Evolutionary conservation across 2,329 filamentous ascomycete species (phyloP).

Genomic region (Epichloe sp.): DNA sequence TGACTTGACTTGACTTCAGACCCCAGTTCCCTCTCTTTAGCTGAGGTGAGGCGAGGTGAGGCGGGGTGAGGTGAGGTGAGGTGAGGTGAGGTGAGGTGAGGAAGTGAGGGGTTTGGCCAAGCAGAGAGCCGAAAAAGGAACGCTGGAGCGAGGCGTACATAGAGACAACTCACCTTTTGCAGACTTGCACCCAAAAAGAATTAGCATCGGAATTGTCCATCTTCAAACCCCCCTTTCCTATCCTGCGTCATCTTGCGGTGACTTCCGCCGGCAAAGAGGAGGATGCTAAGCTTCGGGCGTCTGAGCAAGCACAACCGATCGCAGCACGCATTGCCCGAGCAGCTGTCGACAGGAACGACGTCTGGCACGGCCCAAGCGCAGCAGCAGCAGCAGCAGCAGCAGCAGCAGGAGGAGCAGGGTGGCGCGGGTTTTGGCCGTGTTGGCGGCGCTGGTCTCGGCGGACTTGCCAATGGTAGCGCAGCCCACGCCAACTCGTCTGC

Average conservation of each 20-base stretch:
- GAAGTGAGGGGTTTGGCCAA: conserved; percentile 1
- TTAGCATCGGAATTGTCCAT: conserved; percentile 4
- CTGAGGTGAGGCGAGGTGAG: no score
- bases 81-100: no score
- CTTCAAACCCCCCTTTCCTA: background rate
- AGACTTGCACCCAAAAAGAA: conserved; percentile 4
- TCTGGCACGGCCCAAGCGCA: conserved; percentile 11
- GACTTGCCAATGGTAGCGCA: background rate
- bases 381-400: background rate
- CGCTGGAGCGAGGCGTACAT: background rate
- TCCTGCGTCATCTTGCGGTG: background rate
- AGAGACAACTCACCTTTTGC: conserved; percentile 6
- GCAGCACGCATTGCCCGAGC: conserved; percentile 40
- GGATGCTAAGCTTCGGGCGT: conserved; percentile 41
- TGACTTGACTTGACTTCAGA: background rate
- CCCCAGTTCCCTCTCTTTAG: no score
- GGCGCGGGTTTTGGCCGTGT: background rate
- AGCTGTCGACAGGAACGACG: conserved; percentile 21
- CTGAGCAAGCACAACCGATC: conserved; percentile 44
- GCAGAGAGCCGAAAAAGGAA: conserved; percentile 2
- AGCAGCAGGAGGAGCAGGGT: background rate
- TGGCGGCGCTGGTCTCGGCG: background rate
- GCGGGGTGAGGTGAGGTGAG: background rate
- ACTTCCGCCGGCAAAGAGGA: conserved; percentile 8
- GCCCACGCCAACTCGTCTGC: conserved; percentile 17